phyloP scores from a whole-genome alignment of 495 filamentous ascomycete genomes.

The Xylaria bambusicola region DNA sequence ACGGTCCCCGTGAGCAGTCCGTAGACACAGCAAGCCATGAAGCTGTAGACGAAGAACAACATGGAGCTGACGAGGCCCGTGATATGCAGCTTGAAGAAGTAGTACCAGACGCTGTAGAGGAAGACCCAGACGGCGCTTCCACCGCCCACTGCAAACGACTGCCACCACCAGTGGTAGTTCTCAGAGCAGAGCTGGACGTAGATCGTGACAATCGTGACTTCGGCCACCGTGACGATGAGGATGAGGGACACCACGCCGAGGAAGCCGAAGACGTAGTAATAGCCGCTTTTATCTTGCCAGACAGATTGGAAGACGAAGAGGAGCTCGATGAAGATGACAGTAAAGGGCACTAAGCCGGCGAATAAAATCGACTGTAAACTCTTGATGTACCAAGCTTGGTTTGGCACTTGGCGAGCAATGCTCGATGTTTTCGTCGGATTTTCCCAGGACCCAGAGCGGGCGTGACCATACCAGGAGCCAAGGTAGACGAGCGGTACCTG shows the following conservation, averaged over 20 bases:
- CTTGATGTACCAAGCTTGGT: conserved; percentile 78
- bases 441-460: conserved; percentile 69
- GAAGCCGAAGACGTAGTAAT: conserved; percentile 96
- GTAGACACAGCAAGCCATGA: conserved; percentile 81
- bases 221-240: conserved; percentile 75
- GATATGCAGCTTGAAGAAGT: conserved; percentile 78
- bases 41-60: conserved; percentile 84
- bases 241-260: conserved; percentile 74
- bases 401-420: conserved; percentile 74
- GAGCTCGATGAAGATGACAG: conserved; percentile 91
- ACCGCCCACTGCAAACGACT: conserved; percentile 81
- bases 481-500: conserved; percentile 87
- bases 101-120: conserved; percentile 85
- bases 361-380: conserved; percentile 64
- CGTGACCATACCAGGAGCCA: conserved; percentile 80
- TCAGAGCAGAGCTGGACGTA: conserved; percentile 86
- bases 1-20: conserved; percentile 83
- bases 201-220: conserved; percentile 87
- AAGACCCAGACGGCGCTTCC: conserved; percentile 85
- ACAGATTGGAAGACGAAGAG: conserved; percentile 89
- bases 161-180: conserved; percentile 98
- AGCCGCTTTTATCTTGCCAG: conserved; percentile 92
- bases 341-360: conserved; percentile 85
- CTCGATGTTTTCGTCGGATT: conserved; percentile 83
- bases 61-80: conserved; percentile 77